These are phyloP conservation scores for Dothistroma septosporum DNA, from an alignment of 2,329 filamentous ascomycete species.

Conservation along the genomic window DNA sequence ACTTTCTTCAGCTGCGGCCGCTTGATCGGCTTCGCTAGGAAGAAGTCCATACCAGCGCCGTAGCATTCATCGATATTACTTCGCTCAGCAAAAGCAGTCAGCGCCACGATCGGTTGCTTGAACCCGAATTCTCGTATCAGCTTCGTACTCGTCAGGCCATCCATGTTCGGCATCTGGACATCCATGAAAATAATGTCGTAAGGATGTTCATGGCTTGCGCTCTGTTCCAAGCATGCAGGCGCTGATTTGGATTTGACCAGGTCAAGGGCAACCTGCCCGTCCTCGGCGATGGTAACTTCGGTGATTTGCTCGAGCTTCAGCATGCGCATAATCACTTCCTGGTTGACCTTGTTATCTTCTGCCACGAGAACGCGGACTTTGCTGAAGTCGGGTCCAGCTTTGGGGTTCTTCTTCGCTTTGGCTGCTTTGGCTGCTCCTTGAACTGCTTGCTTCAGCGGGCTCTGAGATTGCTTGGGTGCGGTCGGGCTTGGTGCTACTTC, in stretches of 20 bases:
- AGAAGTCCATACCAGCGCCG: conserved; percentile 89
- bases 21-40: conserved; percentile 70
- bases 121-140: conserved; percentile 85
- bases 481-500: not conserved
- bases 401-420: conserved; percentile 52
- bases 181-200: conserved; percentile 97
- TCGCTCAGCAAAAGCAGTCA: conserved; percentile 87
- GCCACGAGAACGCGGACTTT: conserved; percentile 81
- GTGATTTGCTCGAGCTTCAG: conserved; percentile 71
- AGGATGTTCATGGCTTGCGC: conserved; percentile 47
- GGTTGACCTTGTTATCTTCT: conserved; percentile 67
- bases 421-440: conserved; percentile 49
- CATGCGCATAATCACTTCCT: conserved; percentile 59
- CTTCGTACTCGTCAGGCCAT: conserved; percentile 80
- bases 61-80: conserved; percentile 64
- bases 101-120: conserved; percentile 78
- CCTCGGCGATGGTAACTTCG: conserved; percentile 73
- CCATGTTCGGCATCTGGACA: conserved; percentile 86
- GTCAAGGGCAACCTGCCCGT: conserved; percentile 71
- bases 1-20: conserved; percentile 83
- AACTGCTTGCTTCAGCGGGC: conserved; percentile 37
- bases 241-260: conserved; percentile 58
- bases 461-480: not conserved
- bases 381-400: conserved; percentile 38
- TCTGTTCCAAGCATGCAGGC: conserved; percentile 2